Evolutionary conservation across 2,329 filamentous ascomycete genomes (phyloP), one percentile per base, ranked within the genome.

Genomic region (Parastagonospora avenae): DNA sequence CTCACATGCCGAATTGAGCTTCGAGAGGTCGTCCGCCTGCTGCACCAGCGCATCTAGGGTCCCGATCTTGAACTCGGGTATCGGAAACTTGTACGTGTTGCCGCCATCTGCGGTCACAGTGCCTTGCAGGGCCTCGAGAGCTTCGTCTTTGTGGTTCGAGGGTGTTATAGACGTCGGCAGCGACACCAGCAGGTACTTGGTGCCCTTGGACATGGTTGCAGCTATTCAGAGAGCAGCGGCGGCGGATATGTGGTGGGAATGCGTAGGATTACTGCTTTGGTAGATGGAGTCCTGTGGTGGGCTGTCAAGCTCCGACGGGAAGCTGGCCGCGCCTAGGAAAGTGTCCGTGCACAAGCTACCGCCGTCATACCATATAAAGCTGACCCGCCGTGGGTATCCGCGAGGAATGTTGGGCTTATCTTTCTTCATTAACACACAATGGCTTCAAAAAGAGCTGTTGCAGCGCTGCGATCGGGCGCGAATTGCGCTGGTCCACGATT

Each of bases 41-140:
- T 96, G 91, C 38, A 99, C 92, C 50, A 99, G 82, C 33, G 90
- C 91, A 77, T 99, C 94, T 32, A 99, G 83, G 0, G 94, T 97
- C 51, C 94, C 94, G 73, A 99, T 96, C 80, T 97, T 99, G 83
- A 99, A 97, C 60, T 92, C 88, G 15, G 94, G 94, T 57, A 97
- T 89, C 49, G 84, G 79, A 71, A 97, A 97, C 2, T 87, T 86
- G 44, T 86, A 79, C 39, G 91, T 88, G 45, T 83, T 85, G 71
- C 89, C 91, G 74, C 90, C 87, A 65, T 96, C 90, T 50, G 84
- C 78, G 42, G 85, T 81, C 48, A 96, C 82, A 36, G 87, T 91
- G 48, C 86, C 79, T 62, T 86, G 85, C 55, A 99, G 77, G 39
- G 91, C 84, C 41, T 86, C 83, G 61, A 97, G 80, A 59, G 93